Evolutionary conservation across 805 yeast genomes (phyloP).

Genomic region (Millerago galiae): DNA sequence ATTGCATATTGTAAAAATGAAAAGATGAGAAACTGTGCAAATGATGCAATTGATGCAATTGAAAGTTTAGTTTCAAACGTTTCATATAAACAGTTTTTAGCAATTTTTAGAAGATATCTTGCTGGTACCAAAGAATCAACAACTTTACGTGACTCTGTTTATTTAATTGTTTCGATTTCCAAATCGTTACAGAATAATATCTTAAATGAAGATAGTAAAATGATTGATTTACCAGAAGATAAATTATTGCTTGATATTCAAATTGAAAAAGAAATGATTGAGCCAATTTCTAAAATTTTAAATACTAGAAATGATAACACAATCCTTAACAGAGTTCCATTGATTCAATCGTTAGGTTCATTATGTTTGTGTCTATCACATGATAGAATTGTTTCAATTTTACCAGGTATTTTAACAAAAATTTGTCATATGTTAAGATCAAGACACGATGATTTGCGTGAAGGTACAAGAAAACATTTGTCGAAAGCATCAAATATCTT

Average conservation of each 20-base stretch:
- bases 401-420: slow-evolving; percentile 80
- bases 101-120: slow-evolving; percentile 65
- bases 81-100: slow-evolving; percentile 76
- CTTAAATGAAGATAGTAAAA: slow-evolving; percentile 16
- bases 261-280: slow-evolving; percentile 51
- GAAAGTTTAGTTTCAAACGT: slow-evolving; percentile 50
- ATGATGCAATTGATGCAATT: slow-evolving; percentile 60
- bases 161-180: slow-evolving; percentile 52
- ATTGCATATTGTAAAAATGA: slow-evolving; percentile 60
- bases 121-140: slow-evolving; percentile 40
- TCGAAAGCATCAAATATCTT: slow-evolving; percentile 56
- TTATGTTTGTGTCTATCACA: slow-evolving; percentile 56
- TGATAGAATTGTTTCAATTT: slow-evolving; percentile 45
- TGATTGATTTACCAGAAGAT: slow-evolving; percentile 31
- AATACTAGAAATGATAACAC: slow-evolving; percentile 72
- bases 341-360: slow-evolving; percentile 74
- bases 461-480: slow-evolving; percentile 71
- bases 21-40: slow-evolving; percentile 51
- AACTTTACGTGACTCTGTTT: slow-evolving; percentile 49
- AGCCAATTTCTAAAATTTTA: slow-evolving; percentile 55
- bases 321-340: slow-evolving; percentile 63
- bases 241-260: slow-evolving; percentile 36
- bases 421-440: slow-evolving; percentile 87
- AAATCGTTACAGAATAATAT: slow-evolving; percentile 37
- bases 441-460: slow-evolving; percentile 82